Evolutionary conservation across 495 filamentous ascomycete species (phyloP).

Genomic region (Podospora tetraspora): DNA sequence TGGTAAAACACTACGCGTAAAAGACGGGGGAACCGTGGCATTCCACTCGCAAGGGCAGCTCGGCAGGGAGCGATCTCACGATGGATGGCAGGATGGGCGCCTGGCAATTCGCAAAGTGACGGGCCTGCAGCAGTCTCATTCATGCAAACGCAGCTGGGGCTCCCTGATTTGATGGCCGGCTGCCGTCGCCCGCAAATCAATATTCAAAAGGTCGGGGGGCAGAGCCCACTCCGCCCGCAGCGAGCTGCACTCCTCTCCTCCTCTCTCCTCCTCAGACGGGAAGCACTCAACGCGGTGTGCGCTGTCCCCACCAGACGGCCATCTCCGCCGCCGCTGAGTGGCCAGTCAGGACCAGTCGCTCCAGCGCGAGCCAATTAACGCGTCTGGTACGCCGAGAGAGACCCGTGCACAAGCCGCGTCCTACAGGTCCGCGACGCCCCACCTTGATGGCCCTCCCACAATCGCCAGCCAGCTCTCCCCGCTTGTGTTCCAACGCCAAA

Average conservation of each 20-base stretch:
- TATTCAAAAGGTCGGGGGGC: not conserved
- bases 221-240: not conserved
- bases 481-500: not conserved
- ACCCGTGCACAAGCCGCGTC: constrained; percentile 12
- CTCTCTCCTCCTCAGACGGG: not conserved
- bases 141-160: constrained; percentile 15
- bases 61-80: not conserved
- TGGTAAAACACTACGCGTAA: constrained; percentile 34
- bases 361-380: constrained; percentile 15
- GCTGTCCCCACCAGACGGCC: not conserved
- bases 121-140: constrained; percentile 11
- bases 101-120: constrained; percentile 1
- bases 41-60: constrained; percentile 18
- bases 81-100: not conserved
- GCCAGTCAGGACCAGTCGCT: not conserved
- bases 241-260: not conserved
- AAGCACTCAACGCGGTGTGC: constrained; percentile 13
- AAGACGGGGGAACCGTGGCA: constrained; percentile 1
- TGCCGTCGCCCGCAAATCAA: constrained; percentile 12
- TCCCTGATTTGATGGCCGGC: constrained; percentile 9
- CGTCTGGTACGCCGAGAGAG: constrained; percentile 11
- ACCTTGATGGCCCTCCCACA: constrained; percentile 5
- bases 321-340: constrained; percentile 1
- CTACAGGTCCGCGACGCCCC: constrained; percentile 7
- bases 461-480: not conserved